Percentiles rank a stretch among this genome's conserved stretches.
phyloP scores from a whole-genome alignment of 2,329 filamentous ascomycete genomes.

The Albophoma yamanashiensis region DNA sequence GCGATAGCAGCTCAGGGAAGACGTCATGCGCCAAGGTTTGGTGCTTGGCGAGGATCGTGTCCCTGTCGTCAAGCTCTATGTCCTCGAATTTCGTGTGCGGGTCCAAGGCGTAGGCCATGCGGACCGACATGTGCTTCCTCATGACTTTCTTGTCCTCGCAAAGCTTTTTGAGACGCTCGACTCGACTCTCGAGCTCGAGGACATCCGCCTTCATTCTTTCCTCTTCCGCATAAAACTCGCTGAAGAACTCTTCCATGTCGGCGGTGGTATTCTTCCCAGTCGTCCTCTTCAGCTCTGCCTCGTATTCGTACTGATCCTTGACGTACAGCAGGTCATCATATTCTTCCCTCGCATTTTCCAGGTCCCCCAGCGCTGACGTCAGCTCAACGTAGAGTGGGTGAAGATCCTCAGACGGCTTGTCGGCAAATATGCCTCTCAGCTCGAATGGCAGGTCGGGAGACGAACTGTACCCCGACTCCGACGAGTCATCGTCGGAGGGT shows the following conservation, averaged over 20 bases:
- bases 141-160: constrained; percentile 32
- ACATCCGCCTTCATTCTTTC: constrained; percentile 21
- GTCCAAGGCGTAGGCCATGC: constrained; percentile 28
- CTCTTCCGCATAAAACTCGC: constrained; percentile 28
- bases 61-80: constrained; percentile 25
- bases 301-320: constrained; percentile 25
- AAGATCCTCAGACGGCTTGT: constrained; percentile 25
- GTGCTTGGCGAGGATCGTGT: constrained; percentile 10
- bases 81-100: constrained; percentile 26
- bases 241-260: constrained; percentile 33
- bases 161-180: constrained; percentile 21
- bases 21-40: constrained; percentile 24
- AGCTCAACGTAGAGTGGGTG: constrained; percentile 38
- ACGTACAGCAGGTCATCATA: constrained; percentile 30
- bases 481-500: not conserved
- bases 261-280: constrained; percentile 17
- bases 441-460: constrained; percentile 17
- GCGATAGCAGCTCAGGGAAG: constrained; percentile 37
- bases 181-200: constrained; percentile 19
- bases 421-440: constrained; percentile 22
- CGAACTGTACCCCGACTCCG: constrained; percentile 1
- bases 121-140: constrained; percentile 27
- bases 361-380: constrained; percentile 29
- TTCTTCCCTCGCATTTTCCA: constrained; percentile 37
- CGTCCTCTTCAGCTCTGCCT: constrained; percentile 20